Percentiles rank a stretch among this genome's conserved stretches.
phyloP scores from a whole-genome alignment of 805 yeast species.

The Ogataea pini region DNA sequence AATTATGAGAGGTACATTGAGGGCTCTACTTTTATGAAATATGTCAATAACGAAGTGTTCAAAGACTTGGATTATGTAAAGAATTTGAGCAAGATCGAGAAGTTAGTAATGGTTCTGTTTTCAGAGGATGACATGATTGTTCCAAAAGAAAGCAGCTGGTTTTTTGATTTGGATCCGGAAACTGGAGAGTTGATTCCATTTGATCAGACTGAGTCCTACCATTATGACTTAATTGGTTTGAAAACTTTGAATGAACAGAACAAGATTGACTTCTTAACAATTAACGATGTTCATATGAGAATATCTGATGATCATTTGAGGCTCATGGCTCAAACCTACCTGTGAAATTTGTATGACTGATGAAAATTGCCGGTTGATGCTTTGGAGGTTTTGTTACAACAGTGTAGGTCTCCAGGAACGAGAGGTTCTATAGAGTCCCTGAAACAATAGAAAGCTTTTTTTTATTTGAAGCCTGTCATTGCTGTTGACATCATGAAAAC shows the following conservation, averaged over 20 bases:
- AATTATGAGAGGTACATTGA: conserved; percentile 55
- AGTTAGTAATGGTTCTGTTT: conserved; percentile 61
- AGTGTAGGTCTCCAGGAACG: too few species aligned
- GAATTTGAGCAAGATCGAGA: conserved; percentile 47
- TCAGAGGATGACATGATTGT: conserved; percentile 64
- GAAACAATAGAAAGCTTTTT: too few species aligned
- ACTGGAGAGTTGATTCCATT: conserved; percentile 47
- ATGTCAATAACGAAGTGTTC: conserved; percentile 60
- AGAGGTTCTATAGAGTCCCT: too few species aligned
- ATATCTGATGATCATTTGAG: conserved; percentile 54
- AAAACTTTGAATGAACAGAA: conserved; percentile 43
- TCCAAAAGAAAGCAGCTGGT: conserved; percentile 74
- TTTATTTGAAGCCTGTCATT: too few species aligned
- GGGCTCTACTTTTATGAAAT: conserved; percentile 60
- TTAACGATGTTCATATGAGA: conserved; percentile 66
- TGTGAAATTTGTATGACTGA: conserved; percentile 33
- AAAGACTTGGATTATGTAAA: conserved; percentile 38
- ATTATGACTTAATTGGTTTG: conserved; percentile 62
- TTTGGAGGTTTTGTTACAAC: too few species aligned
- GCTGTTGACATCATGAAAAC: too few species aligned
- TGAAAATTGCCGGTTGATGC: not conserved
- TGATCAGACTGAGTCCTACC: conserved; percentile 49
- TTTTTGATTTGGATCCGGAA: conserved; percentile 50
- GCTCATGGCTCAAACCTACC: conserved; percentile 44
- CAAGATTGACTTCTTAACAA: conserved; percentile 47